Percentiles rank a stretch among this genome's conserved stretches.
Evolutionary conservation across 2,329 filamentous ascomycete species (phyloP).

Genomic region (Claviceps sp.): DNA sequence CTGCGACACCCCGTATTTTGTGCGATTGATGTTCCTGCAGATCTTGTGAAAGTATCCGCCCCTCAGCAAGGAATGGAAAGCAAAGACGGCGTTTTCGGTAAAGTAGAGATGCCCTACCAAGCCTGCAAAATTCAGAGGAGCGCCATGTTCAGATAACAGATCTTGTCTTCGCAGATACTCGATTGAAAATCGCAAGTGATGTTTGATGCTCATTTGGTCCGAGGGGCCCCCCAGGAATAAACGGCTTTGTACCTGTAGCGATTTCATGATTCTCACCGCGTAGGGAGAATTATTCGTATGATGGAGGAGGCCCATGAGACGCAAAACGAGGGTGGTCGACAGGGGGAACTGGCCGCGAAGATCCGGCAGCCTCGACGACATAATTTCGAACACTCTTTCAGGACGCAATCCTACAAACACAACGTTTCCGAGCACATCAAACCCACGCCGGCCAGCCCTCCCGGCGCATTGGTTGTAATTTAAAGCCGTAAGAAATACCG

Average conservation of each 20-base stretch:
- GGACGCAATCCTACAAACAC: conserved; percentile 56
- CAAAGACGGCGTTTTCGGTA: conserved; percentile 61
- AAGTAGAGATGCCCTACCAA: conserved; percentile 62
- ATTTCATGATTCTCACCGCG: conserved; percentile 37
- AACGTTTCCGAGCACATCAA: conserved; percentile 69
- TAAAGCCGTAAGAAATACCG: conserved; percentile 57
- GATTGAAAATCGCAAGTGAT: conserved; percentile 69
- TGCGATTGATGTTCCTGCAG: conserved; percentile 39
- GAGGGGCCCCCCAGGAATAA: conserved; percentile 58
- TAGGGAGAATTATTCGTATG: not conserved
- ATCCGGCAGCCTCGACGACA: conserved; percentile 61
- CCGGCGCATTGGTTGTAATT: conserved; percentile 68
- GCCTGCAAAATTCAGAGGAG: conserved; percentile 59
- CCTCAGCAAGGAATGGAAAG: conserved; percentile 61
- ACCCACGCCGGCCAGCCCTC: conserved; percentile 66
- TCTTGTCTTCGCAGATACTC: conserved; percentile 61
- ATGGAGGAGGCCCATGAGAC: conserved; percentile 53
- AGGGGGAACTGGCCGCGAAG: conserved; percentile 68
- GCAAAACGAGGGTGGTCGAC: conserved; percentile 57
- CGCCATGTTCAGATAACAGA: conserved; percentile 46
- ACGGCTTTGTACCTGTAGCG: conserved; percentile 55
- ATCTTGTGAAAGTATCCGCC: conserved; percentile 54
- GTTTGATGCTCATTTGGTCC: conserved; percentile 54
- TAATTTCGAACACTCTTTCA: conserved; percentile 47
- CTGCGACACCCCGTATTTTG: too few species aligned